Conservation (phyloP, 2,329 filamentous ascomycete species). For the Aspergillus aculeatus region DNA sequence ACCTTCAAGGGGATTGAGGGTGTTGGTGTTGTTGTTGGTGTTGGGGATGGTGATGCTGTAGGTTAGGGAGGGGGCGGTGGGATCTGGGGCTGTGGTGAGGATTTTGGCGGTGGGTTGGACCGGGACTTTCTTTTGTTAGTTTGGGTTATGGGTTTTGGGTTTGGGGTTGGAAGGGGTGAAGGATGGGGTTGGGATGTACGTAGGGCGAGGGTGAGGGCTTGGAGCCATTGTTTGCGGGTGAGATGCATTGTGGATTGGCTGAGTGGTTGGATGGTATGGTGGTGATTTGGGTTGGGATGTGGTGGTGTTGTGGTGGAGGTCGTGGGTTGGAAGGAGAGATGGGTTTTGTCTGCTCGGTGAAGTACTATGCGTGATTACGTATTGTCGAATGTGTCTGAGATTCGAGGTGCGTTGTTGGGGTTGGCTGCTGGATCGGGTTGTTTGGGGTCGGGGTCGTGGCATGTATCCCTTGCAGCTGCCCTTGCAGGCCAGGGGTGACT, state of each 20-base stretch:
- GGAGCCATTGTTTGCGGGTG: too few species aligned
- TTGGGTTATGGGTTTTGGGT: background rate
- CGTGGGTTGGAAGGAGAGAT: background rate
- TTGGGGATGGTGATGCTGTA: constrained; percentile 4
- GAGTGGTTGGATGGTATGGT: too few species aligned
- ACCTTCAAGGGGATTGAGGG: background rate
- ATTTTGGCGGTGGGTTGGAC: background rate
- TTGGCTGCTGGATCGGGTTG: background rate
- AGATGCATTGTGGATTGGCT: too few species aligned
- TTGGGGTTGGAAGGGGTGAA: background rate
- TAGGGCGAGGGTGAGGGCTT: too few species aligned
- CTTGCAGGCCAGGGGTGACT: background rate
- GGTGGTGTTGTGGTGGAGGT: too few species aligned
- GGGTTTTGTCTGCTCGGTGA: background rate
- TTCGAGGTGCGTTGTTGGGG: too few species aligned
- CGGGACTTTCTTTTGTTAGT: background rate
- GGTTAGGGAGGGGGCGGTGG: background rate
- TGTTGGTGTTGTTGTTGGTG: background rate
- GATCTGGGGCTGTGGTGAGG: background rate
- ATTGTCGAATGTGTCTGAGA: too few species aligned
- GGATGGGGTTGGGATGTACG: too few species aligned
- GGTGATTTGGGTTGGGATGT: too few species aligned
- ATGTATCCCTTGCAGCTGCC: background rate
- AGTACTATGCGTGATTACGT: background rate
- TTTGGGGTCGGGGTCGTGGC: background rate